Evolutionary conservation across 805 yeast genomes (phyloP), one percentile per base, ranked within the genome.

Genomic region (Hyphopichia homilentoma): DNA sequence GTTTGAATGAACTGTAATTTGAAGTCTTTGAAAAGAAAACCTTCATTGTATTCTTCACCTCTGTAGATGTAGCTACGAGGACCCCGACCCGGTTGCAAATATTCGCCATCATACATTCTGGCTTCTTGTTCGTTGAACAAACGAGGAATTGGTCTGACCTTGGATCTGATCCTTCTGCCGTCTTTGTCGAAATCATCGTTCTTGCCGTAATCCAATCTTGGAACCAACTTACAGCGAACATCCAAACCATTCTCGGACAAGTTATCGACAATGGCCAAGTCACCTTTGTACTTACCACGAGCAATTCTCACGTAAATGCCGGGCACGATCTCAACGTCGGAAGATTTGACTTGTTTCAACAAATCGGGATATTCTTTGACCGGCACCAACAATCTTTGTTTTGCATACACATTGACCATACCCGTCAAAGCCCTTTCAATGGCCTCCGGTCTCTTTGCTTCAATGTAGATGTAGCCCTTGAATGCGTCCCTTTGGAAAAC

Each of bases 401-500:
- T 65, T 27, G 66, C 52, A 47, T 82, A 93, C 21, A 90, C 81
- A 58, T 88, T 89, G 21, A 93, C 90, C 55, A 93, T 74, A 61
- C 97, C 97, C 29, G 79, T 77, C 38, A 90, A 73, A 12, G 96
- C 96, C 37, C 77, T 80, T 52, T 83, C 85, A 25, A 90, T 95
- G 15, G 96, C 96, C 39, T 93, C 87, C 42, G 89, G 83, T 55
- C 84, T 84, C 39, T 90, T 82, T 12, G 98, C 97, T 63, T 93
- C 98, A 41, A 93, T 75, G 59, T 93, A 93, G 32, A 93, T 77
- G 55, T 94, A 87, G 16, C 97, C 97, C 21, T 80, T 73, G 59
- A 89, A 90, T 26, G 85, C 80, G 50, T 93, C 97, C 62, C 98
- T 77, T 63, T 93, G 97, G 68, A 93, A 93, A 21, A 84, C 94